A percentile compares a stretch with the other conserved stretches of the same genome.
Conservation (phyloP, 768 basidiomycete genomes). For the Russula griseocarnosa region DNA sequence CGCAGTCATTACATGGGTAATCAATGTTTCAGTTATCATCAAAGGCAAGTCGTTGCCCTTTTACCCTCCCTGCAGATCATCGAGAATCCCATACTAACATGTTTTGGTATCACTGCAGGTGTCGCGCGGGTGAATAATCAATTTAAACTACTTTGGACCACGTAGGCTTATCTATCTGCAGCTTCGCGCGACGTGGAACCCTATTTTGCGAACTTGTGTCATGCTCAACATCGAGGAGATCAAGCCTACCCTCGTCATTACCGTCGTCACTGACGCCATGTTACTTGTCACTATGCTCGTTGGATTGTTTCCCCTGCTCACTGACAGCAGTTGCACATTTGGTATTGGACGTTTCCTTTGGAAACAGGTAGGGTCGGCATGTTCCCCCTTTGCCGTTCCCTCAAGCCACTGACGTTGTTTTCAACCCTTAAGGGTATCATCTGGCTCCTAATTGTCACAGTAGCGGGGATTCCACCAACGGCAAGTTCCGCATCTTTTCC, state of each 20-base stretch:
- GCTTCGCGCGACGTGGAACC: background rate
- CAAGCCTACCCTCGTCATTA: background rate
- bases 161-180: background rate
- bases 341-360: background rate
- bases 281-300: background rate
- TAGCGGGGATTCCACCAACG: constrained; percentile 3
- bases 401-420: background rate
- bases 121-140: background rate
- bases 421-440: background rate
- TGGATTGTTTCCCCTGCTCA: background rate
- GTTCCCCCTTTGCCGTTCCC: background rate
- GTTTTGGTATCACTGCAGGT: background rate
- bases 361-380: background rate
- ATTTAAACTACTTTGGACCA: background rate
- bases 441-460: background rate
- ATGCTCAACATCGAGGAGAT: background rate
- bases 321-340: background rate
- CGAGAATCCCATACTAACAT: background rate
- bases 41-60: background rate
- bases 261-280: background rate
- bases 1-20: background rate
- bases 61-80: background rate
- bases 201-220: background rate
- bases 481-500: background rate
- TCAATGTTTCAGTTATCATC: background rate